A percentile compares a stretch with the other conserved stretches of the same genome.
Evolutionary conservation across 2,329 filamentous ascomycete genomes (phyloP).

Genomic region (Claviceps lovelessii): DNA sequence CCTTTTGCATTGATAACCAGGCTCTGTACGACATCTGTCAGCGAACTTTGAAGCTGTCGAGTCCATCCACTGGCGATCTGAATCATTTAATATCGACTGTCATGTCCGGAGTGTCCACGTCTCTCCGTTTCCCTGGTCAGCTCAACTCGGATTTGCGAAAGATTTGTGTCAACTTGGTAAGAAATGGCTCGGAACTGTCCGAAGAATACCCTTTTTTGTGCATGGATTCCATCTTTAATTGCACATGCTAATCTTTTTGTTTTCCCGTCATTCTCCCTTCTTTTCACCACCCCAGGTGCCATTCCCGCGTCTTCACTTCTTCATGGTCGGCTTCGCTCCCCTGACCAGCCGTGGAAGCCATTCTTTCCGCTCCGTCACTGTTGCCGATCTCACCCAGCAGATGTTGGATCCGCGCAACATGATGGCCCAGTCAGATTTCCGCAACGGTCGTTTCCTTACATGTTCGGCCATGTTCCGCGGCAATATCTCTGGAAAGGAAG

Average conservation of each 20-base stretch:
- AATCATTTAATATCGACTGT: conserved; percentile 99
- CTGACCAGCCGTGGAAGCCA: conserved; percentile 72
- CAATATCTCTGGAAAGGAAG: conserved; percentile 99
- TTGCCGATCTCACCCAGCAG: conserved; percentile 97
- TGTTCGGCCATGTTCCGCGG: conserved; percentile 99
- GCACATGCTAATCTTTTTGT: background rate
- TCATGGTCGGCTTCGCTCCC: conserved; percentile 99
- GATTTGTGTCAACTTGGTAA: conserved; percentile 84
- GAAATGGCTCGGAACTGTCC: background rate
- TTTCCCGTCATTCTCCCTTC: background rate
- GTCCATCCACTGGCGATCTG: conserved; percentile 95
- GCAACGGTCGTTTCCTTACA: conserved; percentile 97
- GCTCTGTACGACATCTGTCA: conserved; percentile 99
- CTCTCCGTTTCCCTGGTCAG: conserved; percentile 97
- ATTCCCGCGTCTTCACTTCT: conserved; percentile 99
- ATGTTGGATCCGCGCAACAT: conserved; percentile 99
- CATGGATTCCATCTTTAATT: too few relatives aligned
- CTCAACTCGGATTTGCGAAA: conserved; percentile 99
- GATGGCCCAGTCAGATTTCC: conserved; percentile 99
- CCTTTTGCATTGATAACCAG: conserved; percentile 99
- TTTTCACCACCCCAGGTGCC: conserved; percentile 46
- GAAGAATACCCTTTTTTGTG: background rate
- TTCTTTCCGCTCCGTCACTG: conserved; percentile 93
- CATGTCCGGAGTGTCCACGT: conserved; percentile 98
- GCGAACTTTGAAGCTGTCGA: conserved; percentile 96